Evolutionary conservation across 495 filamentous ascomycete genomes (phyloP).

Genomic region (Friedmanniomyces endolithicus): DNA sequence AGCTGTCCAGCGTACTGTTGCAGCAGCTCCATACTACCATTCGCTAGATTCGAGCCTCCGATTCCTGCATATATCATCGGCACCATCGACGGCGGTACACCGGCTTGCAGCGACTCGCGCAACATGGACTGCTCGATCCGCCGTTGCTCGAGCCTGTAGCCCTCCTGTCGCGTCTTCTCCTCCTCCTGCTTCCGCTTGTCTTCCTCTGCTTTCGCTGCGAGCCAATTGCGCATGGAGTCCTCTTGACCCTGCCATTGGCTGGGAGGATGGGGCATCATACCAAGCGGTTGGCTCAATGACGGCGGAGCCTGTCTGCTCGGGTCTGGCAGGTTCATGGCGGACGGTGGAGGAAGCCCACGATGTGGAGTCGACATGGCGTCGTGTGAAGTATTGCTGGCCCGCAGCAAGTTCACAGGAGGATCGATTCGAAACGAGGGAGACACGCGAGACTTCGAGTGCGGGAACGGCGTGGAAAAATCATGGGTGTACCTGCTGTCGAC

Average conservation of each 20-base stretch:
- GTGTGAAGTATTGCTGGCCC: conserved; percentile 23
- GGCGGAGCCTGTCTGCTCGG: conserved; percentile 10
- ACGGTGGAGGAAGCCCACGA: conserved; percentile 61
- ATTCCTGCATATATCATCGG: conserved; percentile 84
- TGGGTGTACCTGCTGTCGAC: conserved; percentile 56
- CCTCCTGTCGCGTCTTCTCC: conserved; percentile 74
- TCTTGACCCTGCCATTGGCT: conserved; percentile 62
- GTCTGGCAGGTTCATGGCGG: conserved; percentile 51
- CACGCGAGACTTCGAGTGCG: conserved; percentile 46
- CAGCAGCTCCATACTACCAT: conserved; percentile 54
- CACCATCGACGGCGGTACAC: conserved; percentile 74
- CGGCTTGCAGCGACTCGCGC: conserved; percentile 62
- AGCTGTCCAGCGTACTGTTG: conserved; percentile 51
- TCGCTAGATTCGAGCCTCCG: conserved; percentile 50
- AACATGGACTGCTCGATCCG: conserved; percentile 77
- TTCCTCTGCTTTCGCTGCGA: conserved; percentile 73
- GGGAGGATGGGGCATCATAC: conserved; percentile 55
- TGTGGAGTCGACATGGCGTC: conserved; percentile 56
- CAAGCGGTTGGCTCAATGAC: conserved; percentile 14
- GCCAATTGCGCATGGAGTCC: conserved; percentile 70
- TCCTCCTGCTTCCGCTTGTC: conserved; percentile 76
- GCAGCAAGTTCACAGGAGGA: conserved; percentile 33
- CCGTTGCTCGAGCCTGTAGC: conserved; percentile 63
- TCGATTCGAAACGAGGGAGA: conserved; percentile 45
- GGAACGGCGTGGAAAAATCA: conserved; percentile 51